Percentiles rank a stretch among this genome's conserved stretches.
These are phyloP conservation scores for Colletotrichum sp. DNA, from an alignment of 2,329 filamentous ascomycete genomes.

Conservation along the genomic window DNA sequence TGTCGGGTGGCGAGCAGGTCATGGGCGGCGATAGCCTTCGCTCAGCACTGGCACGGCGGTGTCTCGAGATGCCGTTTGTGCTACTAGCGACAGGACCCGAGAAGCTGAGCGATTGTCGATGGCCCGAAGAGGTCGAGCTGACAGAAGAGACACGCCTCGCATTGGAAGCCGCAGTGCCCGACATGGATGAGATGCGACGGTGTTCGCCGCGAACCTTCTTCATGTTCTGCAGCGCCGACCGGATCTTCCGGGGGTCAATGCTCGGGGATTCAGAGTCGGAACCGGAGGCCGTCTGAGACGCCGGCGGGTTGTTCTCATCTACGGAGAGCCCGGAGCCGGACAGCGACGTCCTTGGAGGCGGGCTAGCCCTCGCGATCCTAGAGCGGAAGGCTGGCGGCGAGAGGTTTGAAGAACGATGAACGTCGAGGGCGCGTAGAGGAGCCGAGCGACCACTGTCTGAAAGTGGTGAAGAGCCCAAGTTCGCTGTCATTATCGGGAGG, in stretches of 20 bases:
- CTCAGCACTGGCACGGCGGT: constrained; percentile 56
- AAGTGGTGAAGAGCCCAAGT: constrained; percentile 57
- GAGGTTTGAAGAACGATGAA: constrained; percentile 55
- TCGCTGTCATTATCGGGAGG: constrained; percentile 61
- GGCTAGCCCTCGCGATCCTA: constrained; percentile 32
- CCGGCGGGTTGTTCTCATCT: constrained; percentile 59
- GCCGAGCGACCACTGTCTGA: constrained; percentile 51
- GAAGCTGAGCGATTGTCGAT: constrained; percentile 36
- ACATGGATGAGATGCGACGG: constrained; percentile 47
- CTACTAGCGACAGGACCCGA: constrained; percentile 50
- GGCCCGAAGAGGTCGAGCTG: not conserved
- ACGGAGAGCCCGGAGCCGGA: constrained; percentile 33
- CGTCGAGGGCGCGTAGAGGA: constrained; percentile 56
- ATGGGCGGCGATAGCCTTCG: constrained; percentile 59
- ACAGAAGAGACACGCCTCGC: constrained; percentile 52
- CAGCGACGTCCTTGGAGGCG: constrained; percentile 37
- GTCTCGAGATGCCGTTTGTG: constrained; percentile 61
- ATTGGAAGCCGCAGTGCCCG: constrained; percentile 37
- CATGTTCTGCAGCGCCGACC: constrained; percentile 57
- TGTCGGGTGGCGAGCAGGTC: constrained; percentile 53
- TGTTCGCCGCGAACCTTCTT: constrained; percentile 46
- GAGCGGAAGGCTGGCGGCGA: constrained; percentile 45
- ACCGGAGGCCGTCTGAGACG: constrained; percentile 42
- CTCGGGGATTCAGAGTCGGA: constrained; percentile 56
- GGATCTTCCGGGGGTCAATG: constrained; percentile 60